Percentiles rank a stretch among this genome's conserved stretches.
Conservation (phyloP, 1,284 basidiomycete species). For the Ganoderma resinaceum region DNA sequence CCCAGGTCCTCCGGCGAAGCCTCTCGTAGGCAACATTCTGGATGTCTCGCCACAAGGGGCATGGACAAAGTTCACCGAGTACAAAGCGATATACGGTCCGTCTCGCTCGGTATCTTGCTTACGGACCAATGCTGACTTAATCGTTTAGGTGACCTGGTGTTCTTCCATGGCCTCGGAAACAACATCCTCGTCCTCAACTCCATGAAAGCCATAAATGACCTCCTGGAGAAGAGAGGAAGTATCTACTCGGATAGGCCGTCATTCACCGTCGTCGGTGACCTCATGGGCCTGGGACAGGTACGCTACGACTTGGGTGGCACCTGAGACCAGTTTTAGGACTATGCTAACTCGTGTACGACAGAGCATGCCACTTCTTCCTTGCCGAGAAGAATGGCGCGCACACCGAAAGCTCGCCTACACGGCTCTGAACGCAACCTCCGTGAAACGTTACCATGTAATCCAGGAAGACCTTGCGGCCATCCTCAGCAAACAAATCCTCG, state of each 20-base stretch:
- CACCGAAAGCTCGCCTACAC: conserved; percentile 39
- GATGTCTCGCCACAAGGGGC: conserved; percentile 13
- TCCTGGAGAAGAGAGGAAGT: conserved; percentile 41
- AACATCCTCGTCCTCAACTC: conserved; percentile 44
- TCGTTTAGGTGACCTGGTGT: conserved; percentile 25
- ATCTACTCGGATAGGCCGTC: conserved; percentile 45
- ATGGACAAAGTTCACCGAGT: conserved; percentile 17
- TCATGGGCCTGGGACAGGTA: conserved; percentile 43
- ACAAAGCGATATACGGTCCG: conserved; percentile 19
- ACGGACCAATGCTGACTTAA: not conserved
- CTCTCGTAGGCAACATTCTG: conserved; percentile 26
- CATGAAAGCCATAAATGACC: conserved; percentile 39
- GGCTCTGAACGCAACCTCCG: conserved; percentile 35
- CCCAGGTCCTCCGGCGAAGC: conserved; percentile 22
- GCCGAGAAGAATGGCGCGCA: conserved; percentile 35
- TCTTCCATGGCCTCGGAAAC: conserved; percentile 30
- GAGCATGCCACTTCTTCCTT: conserved; percentile 29
- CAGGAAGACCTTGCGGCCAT: conserved; percentile 38
- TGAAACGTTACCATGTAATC: conserved; percentile 37
- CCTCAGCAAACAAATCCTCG: conserved; percentile 23
- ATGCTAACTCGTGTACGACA: not conserved
- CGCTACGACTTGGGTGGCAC: not conserved
- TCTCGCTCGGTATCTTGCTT: not conserved
- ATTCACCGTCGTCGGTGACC: conserved; percentile 44
- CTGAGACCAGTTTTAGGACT: not conserved